Percentiles rank a stretch among this genome's conserved stretches.
phyloP scores from a whole-genome alignment of 805 yeast genomes.

The Torulaspora franciscae region DNA sequence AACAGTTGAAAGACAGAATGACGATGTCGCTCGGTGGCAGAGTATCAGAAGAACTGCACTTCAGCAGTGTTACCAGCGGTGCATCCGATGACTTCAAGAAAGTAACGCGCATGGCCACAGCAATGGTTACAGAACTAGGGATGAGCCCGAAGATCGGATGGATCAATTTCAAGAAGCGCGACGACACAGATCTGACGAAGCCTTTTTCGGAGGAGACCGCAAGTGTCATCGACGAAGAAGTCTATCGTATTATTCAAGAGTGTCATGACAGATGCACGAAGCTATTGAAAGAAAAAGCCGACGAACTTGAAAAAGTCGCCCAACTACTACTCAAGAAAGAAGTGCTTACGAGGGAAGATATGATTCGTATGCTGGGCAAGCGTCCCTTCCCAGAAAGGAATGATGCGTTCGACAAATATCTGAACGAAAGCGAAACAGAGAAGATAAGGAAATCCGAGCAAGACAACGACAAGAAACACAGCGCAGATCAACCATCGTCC shows the following conservation, averaged over 20 bases:
- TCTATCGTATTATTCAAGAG: constrained; percentile 68
- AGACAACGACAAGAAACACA: constrained; percentile 2
- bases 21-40: constrained; percentile 97
- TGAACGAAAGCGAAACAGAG: constrained; percentile 30
- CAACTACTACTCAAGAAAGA: constrained; percentile 81
- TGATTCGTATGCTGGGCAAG: constrained; percentile 82
- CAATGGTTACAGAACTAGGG: constrained; percentile 89
- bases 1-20: constrained; percentile 84
- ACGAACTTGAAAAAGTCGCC: constrained; percentile 79
- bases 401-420: constrained; percentile 61
- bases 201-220: constrained; percentile 90
- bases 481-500: not conserved
- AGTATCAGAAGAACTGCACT: constrained; percentile 91
- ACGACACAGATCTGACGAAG: constrained; percentile 66
- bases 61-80: constrained; percentile 89
- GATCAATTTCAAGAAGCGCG: constrained; percentile 63
- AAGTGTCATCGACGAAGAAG: constrained; percentile 73
- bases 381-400: constrained; percentile 88
- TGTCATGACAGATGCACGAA: constrained; percentile 67
- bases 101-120: constrained; percentile 87
- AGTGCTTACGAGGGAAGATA: constrained; percentile 88
- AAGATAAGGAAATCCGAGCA: constrained; percentile 26
- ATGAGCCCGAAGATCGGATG: constrained; percentile 88
- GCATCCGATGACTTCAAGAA: constrained; percentile 96
- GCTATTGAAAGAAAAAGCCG: constrained; percentile 64